Percentiles rank a stretch among this genome's conserved stretches.
phyloP scores from a whole-genome alignment of 2,329 filamentous ascomycete species.

The Colletotrichum musicola region DNA sequence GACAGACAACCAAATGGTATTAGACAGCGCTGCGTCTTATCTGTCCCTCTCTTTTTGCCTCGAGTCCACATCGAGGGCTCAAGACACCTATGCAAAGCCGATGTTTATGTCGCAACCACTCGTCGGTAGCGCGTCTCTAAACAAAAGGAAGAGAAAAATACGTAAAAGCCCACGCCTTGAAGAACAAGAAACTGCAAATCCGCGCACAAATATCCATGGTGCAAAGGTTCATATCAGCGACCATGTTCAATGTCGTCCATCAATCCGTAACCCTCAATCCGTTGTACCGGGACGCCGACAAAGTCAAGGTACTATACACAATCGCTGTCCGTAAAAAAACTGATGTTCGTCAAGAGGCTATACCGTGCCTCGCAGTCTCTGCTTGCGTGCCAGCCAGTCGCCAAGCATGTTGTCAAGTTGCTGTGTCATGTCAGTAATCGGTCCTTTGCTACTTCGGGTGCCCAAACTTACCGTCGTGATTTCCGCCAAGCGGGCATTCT shows the following conservation, averaged over 20 bases:
- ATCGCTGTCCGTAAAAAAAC: constrained; percentile 32
- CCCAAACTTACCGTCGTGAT: constrained; percentile 77
- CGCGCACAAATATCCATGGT: constrained; percentile 39
- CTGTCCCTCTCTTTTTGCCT: not conserved
- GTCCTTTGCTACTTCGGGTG: not conserved
- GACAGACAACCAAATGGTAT: constrained; percentile 10
- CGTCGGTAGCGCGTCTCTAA: constrained; percentile 22
- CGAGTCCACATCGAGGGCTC: constrained; percentile 17
- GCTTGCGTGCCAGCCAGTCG: constrained; percentile 81
- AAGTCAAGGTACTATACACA: constrained; percentile 38
- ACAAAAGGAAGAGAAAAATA: constrained; percentile 21
- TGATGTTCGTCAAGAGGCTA: constrained; percentile 44
- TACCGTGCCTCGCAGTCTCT: constrained; percentile 68
- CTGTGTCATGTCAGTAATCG: constrained; percentile 50
- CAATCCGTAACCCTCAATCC: constrained; percentile 35
- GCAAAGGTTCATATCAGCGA: constrained; percentile 42
- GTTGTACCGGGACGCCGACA: constrained; percentile 33
- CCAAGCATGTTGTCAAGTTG: constrained; percentile 90
- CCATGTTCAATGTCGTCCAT: constrained; percentile 39
- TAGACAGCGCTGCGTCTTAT: constrained; percentile 29
- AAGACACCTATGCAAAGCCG: constrained; percentile 31
- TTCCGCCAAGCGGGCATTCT: constrained; percentile 86
- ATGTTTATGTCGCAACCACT: constrained; percentile 22
- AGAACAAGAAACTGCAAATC: constrained; percentile 33
- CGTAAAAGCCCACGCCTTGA: constrained; percentile 31